Evolutionary conservation across 1,139 yeast genomes (phyloP).

Genomic region (Taphrina flavorubra): DNA sequence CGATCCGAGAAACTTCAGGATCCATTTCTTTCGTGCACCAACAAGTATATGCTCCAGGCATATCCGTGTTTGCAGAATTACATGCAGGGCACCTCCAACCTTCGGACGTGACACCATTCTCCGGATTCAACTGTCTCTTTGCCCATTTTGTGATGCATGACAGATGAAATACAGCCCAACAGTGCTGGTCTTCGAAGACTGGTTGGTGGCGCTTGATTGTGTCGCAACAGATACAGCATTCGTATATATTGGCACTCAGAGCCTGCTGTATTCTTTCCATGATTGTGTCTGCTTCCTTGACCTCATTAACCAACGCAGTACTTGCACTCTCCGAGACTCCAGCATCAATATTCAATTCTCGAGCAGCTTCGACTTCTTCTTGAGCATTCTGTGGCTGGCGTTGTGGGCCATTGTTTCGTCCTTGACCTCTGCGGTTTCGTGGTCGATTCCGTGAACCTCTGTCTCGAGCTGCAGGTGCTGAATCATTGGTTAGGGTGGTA

Average conservation of each 20-base stretch:
- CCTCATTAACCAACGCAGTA: slow-evolving; percentile 1
- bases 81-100: slow-evolving; percentile 93
- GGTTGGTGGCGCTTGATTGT: slow-evolving; percentile 45
- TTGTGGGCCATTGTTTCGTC: neutral
- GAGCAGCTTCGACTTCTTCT: slow-evolving; percentile 4
- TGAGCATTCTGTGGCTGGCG: neutral
- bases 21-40: slow-evolving; percentile 86
- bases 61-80: slow-evolving; percentile 57
- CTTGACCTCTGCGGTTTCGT: neutral
- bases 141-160: slow-evolving; percentile 48
- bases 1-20: slow-evolving; percentile 64
- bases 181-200: slow-evolving; percentile 47
- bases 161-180: slow-evolving; percentile 47
- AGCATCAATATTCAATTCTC: slow-evolving; percentile 6
- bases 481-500: neutral
- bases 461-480: neutral
- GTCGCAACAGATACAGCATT: slow-evolving; percentile 47
- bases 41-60: slow-evolving; percentile 72
- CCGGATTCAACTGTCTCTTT: slow-evolving; percentile 40
- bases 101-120: slow-evolving; percentile 48
- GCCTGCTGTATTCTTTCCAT: slow-evolving; percentile 31
- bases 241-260: slow-evolving; percentile 42
- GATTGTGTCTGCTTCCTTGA: slow-evolving; percentile 31
- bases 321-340: slow-evolving; percentile 2
- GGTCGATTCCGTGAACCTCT: neutral